Evolutionary conservation across 176 grass and related monocot species (phyloP).

Genomic region (Oryza rufipogon): DNA sequence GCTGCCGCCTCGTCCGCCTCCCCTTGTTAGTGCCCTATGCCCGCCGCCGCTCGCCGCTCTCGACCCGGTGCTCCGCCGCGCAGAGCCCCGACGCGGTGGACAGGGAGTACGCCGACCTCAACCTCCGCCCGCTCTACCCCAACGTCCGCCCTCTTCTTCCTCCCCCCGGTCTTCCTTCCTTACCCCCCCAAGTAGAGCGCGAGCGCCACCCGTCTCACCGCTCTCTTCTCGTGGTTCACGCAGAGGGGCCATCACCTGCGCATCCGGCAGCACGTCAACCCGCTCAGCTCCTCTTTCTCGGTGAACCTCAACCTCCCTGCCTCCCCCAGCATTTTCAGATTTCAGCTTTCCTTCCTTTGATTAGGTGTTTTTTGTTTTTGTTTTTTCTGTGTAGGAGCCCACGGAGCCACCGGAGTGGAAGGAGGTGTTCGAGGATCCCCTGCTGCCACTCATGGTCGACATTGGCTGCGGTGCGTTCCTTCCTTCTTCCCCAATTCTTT

Average conservation of each 20-base stretch:
- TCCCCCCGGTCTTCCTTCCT: not conserved
- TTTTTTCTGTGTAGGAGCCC: conserved; percentile 45
- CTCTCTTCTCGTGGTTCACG: conserved; percentile 9
- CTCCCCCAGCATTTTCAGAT: not conserved
- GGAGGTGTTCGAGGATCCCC: conserved; percentile 60
- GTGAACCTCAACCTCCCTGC: conserved; percentile 39
- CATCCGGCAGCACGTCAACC: conserved; percentile 97
- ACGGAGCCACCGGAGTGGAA: conserved; percentile 73
- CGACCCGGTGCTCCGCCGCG: conserved; percentile 28
- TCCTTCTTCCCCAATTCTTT: not conserved
- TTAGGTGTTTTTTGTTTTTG: not conserved
- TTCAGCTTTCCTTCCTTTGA: not conserved
- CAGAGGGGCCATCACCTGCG: conserved; percentile 84
- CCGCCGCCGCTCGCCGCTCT: not conserved
- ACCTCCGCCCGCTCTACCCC: conserved; percentile 73
- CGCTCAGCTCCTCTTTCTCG: conserved; percentile 79
- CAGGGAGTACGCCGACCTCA: conserved; percentile 84
- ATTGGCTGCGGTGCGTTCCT: conserved; percentile 74
- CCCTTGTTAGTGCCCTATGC: not conserved
- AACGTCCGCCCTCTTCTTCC: conserved; percentile 31
- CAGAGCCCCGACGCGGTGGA: conserved; percentile 74
- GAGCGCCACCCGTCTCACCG: not conserved
- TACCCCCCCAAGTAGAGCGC: not conserved
- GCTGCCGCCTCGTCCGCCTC: conserved; percentile 37
- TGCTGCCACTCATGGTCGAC: conserved; percentile 90